Percentiles rank a stretch among this genome's conserved stretches.
phyloP scores from a whole-genome alignment of 2,329 filamentous ascomycete genomes.

The Neofusicoccum umdonicola region DNA sequence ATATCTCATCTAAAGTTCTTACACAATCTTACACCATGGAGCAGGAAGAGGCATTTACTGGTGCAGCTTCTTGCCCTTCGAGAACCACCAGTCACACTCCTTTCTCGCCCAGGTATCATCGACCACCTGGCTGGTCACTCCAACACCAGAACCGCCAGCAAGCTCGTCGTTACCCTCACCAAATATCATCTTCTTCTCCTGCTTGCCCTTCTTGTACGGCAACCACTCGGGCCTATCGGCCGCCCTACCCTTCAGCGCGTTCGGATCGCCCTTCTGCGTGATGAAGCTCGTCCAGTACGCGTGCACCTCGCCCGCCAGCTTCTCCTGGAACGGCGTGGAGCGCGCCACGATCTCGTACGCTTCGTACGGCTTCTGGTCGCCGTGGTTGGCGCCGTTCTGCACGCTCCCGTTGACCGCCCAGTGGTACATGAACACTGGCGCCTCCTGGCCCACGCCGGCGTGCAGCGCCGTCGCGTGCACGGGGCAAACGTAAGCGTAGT shows the following conservation, averaged over 20 bases:
- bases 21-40: too few species aligned
- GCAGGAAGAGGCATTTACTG: neutral
- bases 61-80: slow-evolving; percentile 39
- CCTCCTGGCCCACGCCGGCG: slow-evolving; percentile 25
- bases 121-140: slow-evolving; percentile 44
- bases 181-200: slow-evolving; percentile 49
- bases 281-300: slow-evolving; percentile 34
- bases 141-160: slow-evolving; percentile 37
- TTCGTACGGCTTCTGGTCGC: slow-evolving; percentile 36
- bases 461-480: slow-evolving; percentile 59
- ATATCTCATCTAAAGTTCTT: neutral
- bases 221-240: slow-evolving; percentile 26
- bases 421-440: slow-evolving; percentile 58
- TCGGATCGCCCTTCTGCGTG: slow-evolving; percentile 30
- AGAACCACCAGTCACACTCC: slow-evolving; percentile 63
- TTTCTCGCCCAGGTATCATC: slow-evolving; percentile 46
- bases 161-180: slow-evolving; percentile 60
- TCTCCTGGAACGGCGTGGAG: slow-evolving; percentile 28
- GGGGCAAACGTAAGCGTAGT: slow-evolving; percentile 65
- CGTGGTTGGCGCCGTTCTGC: slow-evolving; percentile 33
- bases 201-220: slow-evolving; percentile 19
- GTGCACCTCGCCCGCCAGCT: slow-evolving; percentile 30
- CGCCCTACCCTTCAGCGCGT: slow-evolving; percentile 24
- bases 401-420: slow-evolving; percentile 52
- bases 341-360: slow-evolving; percentile 26